These are phyloP conservation scores for Alternaria novae-zelandiae DNA, from an alignment of 2,329 filamentous ascomycete species.

Conservation along the genomic window DNA sequence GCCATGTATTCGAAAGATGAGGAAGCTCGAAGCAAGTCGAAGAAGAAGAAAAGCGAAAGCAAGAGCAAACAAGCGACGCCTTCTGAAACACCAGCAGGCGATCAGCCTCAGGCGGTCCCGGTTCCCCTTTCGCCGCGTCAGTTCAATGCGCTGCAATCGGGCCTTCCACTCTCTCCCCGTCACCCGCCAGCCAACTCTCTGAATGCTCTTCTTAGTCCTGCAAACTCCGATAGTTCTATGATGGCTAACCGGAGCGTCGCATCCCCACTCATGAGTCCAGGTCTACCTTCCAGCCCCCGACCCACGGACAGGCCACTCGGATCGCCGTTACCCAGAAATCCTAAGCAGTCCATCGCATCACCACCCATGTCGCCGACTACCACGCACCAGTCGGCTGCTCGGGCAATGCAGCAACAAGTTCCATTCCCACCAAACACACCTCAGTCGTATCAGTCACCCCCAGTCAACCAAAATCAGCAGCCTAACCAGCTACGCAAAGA, in stretches of 20 bases:
- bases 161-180: conserved; percentile 48
- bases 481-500: conserved; percentile 37
- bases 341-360: conserved; percentile 63
- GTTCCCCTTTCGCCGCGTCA: conserved; percentile 38
- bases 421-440: conserved; percentile 75
- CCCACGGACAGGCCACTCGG: conserved; percentile 65
- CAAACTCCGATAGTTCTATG: conserved; percentile 48
- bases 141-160: conserved; percentile 38
- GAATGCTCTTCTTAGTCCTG: conserved; percentile 59
- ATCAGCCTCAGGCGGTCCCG: conserved; percentile 25
- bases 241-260: conserved; percentile 49
- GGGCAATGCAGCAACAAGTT: conserved; percentile 75
- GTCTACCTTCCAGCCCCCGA: conserved; percentile 67
- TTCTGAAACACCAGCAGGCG: conserved; percentile 19
- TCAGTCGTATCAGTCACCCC: conserved; percentile 65
- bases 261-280: conserved; percentile 64
- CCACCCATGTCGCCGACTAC: conserved; percentile 71
- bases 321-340: conserved; percentile 65
- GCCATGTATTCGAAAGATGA: conserved; percentile 70
- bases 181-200: conserved; percentile 46
- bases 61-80: conserved; percentile 54
- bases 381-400: conserved; percentile 69
- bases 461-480: conserved; percentile 48
- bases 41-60: conserved; percentile 67
- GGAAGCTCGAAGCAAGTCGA: conserved; percentile 74